These are phyloP conservation scores for Amylocystis lapponica DNA, from an alignment of 768 basidiomycete species.

Conservation along the genomic window DNA sequence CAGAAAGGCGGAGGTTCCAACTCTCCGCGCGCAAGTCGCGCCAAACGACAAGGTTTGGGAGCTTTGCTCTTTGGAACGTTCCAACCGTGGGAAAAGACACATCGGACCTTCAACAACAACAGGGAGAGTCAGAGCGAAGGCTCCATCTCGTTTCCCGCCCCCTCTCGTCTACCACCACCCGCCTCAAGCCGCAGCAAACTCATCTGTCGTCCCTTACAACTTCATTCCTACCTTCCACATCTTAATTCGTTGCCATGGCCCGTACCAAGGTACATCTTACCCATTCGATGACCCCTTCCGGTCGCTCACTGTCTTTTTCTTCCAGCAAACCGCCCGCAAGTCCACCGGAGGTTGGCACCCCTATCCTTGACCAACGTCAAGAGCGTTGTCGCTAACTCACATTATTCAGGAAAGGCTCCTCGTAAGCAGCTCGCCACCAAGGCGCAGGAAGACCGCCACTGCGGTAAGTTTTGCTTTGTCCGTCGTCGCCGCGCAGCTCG, in stretches of 20 bases:
- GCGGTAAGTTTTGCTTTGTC: slow-evolving; percentile 18
- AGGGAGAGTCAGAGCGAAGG: slow-evolving; percentile 14
- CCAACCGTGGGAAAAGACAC: slow-evolving; percentile 23
- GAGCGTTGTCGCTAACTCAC: slow-evolving; percentile 19
- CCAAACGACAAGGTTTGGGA: slow-evolving; percentile 6
- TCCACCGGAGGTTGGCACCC: slow-evolving; percentile 84
- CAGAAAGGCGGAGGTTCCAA: no score
- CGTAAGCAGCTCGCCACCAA: slow-evolving; percentile 42
- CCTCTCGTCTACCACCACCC: slow-evolving; percentile 20
- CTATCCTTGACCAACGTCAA: slow-evolving; percentile 20
- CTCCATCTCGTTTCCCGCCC: slow-evolving; percentile 15
- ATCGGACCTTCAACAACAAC: slow-evolving; percentile 21
- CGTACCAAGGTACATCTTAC: slow-evolving; percentile 68
- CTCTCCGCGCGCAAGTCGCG: slow-evolving; percentile 5
- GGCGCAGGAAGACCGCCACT: slow-evolving; percentile 35
- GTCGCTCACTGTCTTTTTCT: slow-evolving; percentile 28
- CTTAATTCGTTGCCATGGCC: slow-evolving; percentile 49
- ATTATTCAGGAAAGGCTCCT: slow-evolving; percentile 31
- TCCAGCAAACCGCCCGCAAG: slow-evolving; percentile 97
- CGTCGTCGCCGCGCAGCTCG: slow-evolving; percentile 9
- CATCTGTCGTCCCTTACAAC: slow-evolving; percentile 13
- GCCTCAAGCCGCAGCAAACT: slow-evolving; percentile 9
- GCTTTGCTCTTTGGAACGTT: slow-evolving; percentile 17
- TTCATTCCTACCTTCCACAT: slow-evolving; percentile 11
- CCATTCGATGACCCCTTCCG: slow-evolving; percentile 3